Evolutionary conservation across 1,284 basidiomycete genomes (phyloP).

Genomic region (Earliella scabrosa): DNA sequence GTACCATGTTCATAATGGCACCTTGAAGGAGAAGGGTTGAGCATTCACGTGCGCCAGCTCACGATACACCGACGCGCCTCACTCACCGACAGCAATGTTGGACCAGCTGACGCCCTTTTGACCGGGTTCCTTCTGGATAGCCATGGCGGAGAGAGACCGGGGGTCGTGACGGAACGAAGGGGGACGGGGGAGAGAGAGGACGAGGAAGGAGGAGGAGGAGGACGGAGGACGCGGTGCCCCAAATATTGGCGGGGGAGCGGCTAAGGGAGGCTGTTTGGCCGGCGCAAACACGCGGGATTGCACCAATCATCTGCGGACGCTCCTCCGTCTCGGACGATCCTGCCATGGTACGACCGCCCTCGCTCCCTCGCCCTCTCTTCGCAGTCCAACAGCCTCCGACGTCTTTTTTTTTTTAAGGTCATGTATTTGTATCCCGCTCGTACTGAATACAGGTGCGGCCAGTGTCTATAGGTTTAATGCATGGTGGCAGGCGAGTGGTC

Average conservation of each 20-base stretch:
- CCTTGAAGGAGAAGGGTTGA: conserved; percentile 51
- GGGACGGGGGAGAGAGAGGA: conserved; percentile 20
- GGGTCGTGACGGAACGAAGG: conserved; percentile 6
- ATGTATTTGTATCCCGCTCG: no score
- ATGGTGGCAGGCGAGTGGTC: no score
- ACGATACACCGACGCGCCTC: conserved; percentile 26
- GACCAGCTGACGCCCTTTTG: conserved; percentile 98
- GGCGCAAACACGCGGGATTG: conserved; percentile 27
- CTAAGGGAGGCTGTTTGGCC: conserved; percentile 27
- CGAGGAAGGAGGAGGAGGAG: conserved; percentile 26
- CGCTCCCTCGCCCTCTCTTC: neutral
- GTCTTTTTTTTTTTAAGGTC: no score
- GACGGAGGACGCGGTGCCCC: conserved; percentile 24
- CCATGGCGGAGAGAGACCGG: conserved; percentile 52
- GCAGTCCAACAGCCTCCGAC: neutral
- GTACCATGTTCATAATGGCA: conserved; percentile 95
- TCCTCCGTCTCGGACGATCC: conserved; percentile 14
- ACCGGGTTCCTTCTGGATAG: conserved; percentile 80
- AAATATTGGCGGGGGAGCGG: conserved; percentile 27
- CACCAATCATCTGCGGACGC: conserved; percentile 2
- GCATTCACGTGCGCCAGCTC: conserved; percentile 24
- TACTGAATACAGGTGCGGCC: no score
- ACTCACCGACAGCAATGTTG: conserved; percentile 96
- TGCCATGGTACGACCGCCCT: conserved; percentile 17
- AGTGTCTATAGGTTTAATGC: no score